Conservation (phyloP, 345 rosid species). For the Capsella bursapastoris region DNA sequence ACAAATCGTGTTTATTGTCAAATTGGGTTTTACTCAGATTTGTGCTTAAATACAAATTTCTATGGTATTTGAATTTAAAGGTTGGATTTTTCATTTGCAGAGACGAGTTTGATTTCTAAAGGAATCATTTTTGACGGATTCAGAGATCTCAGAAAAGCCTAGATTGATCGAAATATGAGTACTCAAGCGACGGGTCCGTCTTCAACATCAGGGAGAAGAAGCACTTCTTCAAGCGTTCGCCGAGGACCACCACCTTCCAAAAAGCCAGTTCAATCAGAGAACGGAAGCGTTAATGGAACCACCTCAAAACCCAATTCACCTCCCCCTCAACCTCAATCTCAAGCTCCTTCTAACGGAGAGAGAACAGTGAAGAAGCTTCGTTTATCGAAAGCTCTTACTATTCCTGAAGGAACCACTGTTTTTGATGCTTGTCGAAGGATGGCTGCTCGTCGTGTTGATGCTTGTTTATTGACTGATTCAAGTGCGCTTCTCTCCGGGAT, state of each 20-base stretch:
- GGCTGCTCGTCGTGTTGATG: conserved; percentile 94
- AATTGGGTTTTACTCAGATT: conserved; percentile 7
- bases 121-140: conserved; percentile 16
- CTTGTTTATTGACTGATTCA: conserved; percentile 86
- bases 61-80: background rate
- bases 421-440: conserved; percentile 90
- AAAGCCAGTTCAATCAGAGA: conserved; percentile 58
- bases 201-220: conserved; percentile 56
- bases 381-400: conserved; percentile 90
- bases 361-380: conserved; percentile 93
- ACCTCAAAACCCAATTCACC: conserved; percentile 78
- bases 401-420: conserved; percentile 91
- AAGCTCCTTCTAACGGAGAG: conserved; percentile 57
- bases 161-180: conserved; percentile 52
- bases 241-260: conserved; percentile 55
- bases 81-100: background rate
- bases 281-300: conserved; percentile 56
- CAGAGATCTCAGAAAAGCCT: background rate
- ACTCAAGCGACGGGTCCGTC: conserved; percentile 59
- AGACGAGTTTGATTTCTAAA: background rate
- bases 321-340: conserved; percentile 53
- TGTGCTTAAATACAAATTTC: background rate
- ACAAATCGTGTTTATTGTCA: background rate
- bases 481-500: conserved; percentile 94
- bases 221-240: conserved; percentile 49